A percentile compares a stretch with the other conserved stretches of the same genome.
Evolutionary conservation across 2,329 filamentous ascomycete genomes (phyloP).

Genomic region (Pseudocercospora macadamiae): DNA sequence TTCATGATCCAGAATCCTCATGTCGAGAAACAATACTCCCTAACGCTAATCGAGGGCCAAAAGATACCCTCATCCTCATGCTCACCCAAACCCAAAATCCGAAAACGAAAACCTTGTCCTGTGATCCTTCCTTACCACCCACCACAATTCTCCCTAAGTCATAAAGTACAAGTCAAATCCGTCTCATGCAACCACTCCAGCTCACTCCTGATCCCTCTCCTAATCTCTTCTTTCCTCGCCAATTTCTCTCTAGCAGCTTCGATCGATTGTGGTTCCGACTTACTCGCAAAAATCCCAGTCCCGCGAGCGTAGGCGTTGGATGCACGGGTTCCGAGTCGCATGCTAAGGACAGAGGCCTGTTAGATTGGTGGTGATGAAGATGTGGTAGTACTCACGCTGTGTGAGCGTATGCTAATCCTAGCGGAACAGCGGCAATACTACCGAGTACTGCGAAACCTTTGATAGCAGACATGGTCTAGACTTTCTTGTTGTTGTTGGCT

Average conservation of each 20-base stretch:
- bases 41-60: too few relatives aligned
- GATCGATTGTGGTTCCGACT: not conserved
- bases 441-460: slow-evolving; percentile 14
- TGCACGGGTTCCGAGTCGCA: slow-evolving; percentile 13
- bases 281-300: slow-evolving; percentile 13
- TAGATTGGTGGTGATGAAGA: not conserved
- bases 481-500: not conserved
- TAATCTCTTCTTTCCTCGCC: slow-evolving; percentile 8
- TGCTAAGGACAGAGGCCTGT: slow-evolving; percentile 3
- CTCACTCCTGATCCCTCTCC: slow-evolving; percentile 11
- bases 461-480: slow-evolving; percentile 9
- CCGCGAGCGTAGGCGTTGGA: slow-evolving; percentile 19
- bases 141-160: not conserved
- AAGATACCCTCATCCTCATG: too few relatives aligned
- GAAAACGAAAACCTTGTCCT: too few relatives aligned
- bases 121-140: not conserved
- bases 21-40: too few relatives aligned
- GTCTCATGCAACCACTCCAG: slow-evolving; percentile 20
- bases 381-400: slow-evolving; percentile 11
- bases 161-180: slow-evolving; percentile 20
- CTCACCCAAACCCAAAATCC: too few relatives aligned
- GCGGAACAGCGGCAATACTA: slow-evolving; percentile 12
- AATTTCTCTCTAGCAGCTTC: slow-evolving; percentile 13
- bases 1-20: too few relatives aligned
- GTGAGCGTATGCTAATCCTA: slow-evolving; percentile 13